Conservation (phyloP, 2,329 filamentous ascomycete species). For the Talaromyces islandicus region DNA sequence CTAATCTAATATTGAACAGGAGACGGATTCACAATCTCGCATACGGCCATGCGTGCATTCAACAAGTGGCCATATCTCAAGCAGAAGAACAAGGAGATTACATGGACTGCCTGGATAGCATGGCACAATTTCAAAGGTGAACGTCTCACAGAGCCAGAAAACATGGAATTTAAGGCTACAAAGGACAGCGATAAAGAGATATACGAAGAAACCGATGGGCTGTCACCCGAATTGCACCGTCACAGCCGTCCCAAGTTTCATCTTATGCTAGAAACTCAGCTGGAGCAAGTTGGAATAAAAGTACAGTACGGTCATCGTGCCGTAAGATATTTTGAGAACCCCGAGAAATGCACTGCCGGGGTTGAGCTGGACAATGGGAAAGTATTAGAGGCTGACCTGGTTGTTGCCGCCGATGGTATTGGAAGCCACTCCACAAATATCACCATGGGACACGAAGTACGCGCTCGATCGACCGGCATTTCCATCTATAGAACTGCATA, state of each 20-base stretch:
- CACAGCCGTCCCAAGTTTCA: conserved; percentile 6
- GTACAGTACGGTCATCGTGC: conserved; percentile 7
- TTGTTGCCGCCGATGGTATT: conserved; percentile 27
- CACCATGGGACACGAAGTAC: conserved; percentile 15
- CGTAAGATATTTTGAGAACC: neutral
- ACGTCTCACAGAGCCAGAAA: neutral
- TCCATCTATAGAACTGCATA: conserved; percentile 18
- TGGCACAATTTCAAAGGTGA: conserved; percentile 8
- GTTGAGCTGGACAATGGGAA: conserved; percentile 16
- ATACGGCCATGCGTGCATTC: conserved; percentile 5
- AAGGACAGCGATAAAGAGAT: neutral
- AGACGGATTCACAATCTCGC: conserved; percentile 4
- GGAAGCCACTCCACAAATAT: conserved; percentile 20
- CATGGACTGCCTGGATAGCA: conserved; percentile 1
- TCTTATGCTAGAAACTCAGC: conserved; percentile 7
- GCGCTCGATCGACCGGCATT: conserved; percentile 18
- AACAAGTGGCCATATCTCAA: conserved; percentile 7
- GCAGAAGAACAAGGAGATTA: conserved; percentile 7
- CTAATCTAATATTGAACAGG: neutral
- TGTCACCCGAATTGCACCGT: neutral
- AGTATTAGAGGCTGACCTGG: conserved; percentile 20
- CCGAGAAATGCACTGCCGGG: conserved; percentile 9
- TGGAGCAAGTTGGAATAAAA: conserved; percentile 1
- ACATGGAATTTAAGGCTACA: neutral
- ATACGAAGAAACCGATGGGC: neutral